Evolutionary conservation across 306 rosid genomes (phyloP).

Genomic region (Glycine tomentella): DNA sequence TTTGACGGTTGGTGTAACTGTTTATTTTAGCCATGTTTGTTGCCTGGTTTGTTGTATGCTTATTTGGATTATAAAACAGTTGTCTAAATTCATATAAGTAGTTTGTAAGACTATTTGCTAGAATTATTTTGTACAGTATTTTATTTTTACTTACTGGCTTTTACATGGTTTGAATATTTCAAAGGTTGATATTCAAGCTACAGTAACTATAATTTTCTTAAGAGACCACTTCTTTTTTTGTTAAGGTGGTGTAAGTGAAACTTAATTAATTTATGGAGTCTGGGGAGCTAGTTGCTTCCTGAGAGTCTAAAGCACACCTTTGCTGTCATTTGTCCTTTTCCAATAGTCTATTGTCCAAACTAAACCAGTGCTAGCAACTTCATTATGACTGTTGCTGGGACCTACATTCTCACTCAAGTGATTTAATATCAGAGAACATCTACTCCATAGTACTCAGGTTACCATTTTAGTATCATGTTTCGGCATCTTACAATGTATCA

Average conservation of each 20-base stretch:
- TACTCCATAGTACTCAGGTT: not conserved
- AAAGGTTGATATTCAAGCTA: conserved; percentile 9
- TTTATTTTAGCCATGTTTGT: conserved; percentile 18
- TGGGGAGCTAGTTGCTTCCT: conserved; percentile 3
- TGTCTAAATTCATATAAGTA: not conserved
- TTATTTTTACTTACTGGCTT: not conserved
- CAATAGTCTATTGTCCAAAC: not conserved
- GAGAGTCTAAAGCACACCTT: conserved; percentile 7
- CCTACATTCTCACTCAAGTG: not conserved
- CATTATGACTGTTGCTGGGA: conserved; percentile 7
- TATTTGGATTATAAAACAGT: conserved; percentile 25
- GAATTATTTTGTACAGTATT: not conserved
- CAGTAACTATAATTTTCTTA: not conserved
- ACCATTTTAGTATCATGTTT: not conserved
- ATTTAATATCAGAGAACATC: not conserved
- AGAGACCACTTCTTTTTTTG: not conserved
- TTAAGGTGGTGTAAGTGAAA: not conserved
- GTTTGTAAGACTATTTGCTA: not conserved
- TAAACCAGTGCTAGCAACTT: not conserved
- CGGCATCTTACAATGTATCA: not conserved
- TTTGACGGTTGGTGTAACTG: conserved; percentile 56
- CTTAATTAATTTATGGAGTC: not conserved
- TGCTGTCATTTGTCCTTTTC: conserved; percentile 2
- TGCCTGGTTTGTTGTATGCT: conserved; percentile 23
- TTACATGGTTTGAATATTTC: not conserved